phyloP scores from a whole-genome alignment of 2,329 filamentous ascomycete species.

The Arthrocladium fulminans region DNA sequence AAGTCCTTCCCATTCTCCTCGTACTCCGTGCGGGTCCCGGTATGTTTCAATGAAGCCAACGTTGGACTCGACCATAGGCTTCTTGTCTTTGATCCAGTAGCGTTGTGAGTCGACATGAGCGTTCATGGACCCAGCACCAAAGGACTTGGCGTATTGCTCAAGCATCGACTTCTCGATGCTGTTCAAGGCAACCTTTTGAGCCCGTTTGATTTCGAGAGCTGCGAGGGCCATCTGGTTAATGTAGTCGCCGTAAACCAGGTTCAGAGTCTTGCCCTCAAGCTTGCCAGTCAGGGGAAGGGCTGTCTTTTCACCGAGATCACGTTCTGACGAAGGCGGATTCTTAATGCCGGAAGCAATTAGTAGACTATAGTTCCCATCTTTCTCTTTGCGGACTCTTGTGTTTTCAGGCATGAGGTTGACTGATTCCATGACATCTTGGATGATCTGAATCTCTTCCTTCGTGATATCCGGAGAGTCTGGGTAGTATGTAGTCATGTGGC shows the following conservation, averaged over 20 bases:
- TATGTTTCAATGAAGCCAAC: slow-evolving; percentile 83
- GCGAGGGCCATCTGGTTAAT: slow-evolving; percentile 62
- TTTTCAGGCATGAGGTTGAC: slow-evolving; percentile 66
- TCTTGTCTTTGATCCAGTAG: slow-evolving; percentile 74
- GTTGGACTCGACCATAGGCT: slow-evolving; percentile 69
- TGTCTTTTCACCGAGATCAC: slow-evolving; percentile 60
- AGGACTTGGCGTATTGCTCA: slow-evolving; percentile 64
- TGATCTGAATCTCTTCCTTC: slow-evolving; percentile 61
- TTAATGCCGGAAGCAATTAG: slow-evolving; percentile 62
- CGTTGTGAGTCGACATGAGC: slow-evolving; percentile 74
- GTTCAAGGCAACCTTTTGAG: slow-evolving; percentile 61
- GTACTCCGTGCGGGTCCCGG: slow-evolving; percentile 68
- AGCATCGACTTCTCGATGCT: slow-evolving; percentile 67
- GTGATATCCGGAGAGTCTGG: slow-evolving; percentile 66
- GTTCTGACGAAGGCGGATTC: slow-evolving; percentile 51
- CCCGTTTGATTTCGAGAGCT: slow-evolving; percentile 56
- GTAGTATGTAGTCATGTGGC: slow-evolving; percentile 76
- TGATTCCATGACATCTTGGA: slow-evolving; percentile 64
- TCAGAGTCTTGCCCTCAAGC: slow-evolving; percentile 59
- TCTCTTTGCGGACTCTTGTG: slow-evolving; percentile 61
- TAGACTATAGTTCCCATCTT: slow-evolving; percentile 58
- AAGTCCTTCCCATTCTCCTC: slow-evolving; percentile 80
- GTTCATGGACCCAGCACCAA: slow-evolving; percentile 63
- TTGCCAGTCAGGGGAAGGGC: slow-evolving; percentile 53
- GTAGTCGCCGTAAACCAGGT: slow-evolving; percentile 67